phyloP scores from a whole-genome alignment of 257 asterid species.

The Nicotiana noctiflora region DNA sequence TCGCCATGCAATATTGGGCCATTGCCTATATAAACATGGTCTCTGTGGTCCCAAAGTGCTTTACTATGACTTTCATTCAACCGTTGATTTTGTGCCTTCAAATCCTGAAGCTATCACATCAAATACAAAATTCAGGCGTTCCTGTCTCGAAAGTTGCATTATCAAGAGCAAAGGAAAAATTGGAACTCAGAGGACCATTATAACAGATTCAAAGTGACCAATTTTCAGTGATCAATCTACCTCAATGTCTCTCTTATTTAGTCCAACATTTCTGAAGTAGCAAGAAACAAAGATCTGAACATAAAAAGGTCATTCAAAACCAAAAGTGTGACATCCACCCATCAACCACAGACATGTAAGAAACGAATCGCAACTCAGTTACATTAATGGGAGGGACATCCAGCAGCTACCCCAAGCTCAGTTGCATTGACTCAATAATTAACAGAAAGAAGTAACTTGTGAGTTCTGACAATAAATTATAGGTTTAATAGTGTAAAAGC shows the following conservation, averaged over 20 bases:
- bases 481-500: background rate
- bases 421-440: background rate
- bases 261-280: background rate
- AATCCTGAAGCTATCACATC: slow-evolving; percentile 38
- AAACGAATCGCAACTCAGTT: background rate
- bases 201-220: background rate
- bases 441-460: background rate
- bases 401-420: background rate
- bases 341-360: background rate
- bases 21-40: background rate
- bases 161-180: background rate
- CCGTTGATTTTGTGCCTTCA: slow-evolving; percentile 34
- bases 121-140: background rate
- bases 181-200: background rate
- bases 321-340: background rate
- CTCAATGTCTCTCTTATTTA: background rate
- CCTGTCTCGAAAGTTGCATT: background rate
- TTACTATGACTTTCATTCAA: slow-evolving; percentile 38
- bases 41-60: slow-evolving; percentile 14
- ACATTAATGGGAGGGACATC: background rate
- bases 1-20: background rate
- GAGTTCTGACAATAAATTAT: background rate
- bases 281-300: background rate
- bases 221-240: background rate
- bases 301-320: background rate